Evolutionary conservation across 2,329 filamentous ascomycete species (phyloP).

Genomic region (Monosporascus cannonballus): DNA sequence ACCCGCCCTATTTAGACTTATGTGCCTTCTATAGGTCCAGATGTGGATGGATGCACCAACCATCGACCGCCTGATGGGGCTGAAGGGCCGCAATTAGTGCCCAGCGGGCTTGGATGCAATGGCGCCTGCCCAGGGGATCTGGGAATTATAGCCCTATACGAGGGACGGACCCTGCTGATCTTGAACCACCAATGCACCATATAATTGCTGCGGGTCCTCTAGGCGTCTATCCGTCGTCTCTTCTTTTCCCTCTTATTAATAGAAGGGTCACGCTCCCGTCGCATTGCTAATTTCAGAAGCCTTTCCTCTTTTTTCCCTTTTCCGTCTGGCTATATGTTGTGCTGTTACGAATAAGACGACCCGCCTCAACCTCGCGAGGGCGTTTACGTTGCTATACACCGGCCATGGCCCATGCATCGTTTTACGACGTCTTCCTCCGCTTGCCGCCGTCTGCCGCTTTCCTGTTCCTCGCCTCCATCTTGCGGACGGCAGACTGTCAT

Average conservation of each 20-base stretch:
- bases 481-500: constrained; percentile 29
- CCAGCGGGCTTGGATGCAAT: too few species aligned
- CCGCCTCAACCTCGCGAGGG: background rate
- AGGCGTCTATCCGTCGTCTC: background rate
- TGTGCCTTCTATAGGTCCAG: too few species aligned
- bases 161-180: background rate
- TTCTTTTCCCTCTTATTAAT: background rate
- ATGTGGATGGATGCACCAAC: too few species aligned
- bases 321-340: background rate
- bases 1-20: too few species aligned
- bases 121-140: too few species aligned
- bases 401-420: constrained; percentile 26
- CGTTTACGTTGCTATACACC: constrained; percentile 1
- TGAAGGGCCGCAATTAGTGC: too few species aligned
- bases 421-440: constrained; percentile 26
- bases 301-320: background rate
- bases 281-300: background rate
- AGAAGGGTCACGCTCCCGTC: background rate
- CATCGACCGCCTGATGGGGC: too few species aligned
- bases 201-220: background rate
- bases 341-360: background rate
- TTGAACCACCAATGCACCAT: background rate
- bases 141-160: background rate
- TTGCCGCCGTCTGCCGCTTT: constrained; percentile 29
- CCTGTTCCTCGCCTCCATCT: constrained; percentile 28